Evolutionary conservation across 2,329 filamentous ascomycete species (phyloP).

Genomic region (Claviceps sp.): DNA sequence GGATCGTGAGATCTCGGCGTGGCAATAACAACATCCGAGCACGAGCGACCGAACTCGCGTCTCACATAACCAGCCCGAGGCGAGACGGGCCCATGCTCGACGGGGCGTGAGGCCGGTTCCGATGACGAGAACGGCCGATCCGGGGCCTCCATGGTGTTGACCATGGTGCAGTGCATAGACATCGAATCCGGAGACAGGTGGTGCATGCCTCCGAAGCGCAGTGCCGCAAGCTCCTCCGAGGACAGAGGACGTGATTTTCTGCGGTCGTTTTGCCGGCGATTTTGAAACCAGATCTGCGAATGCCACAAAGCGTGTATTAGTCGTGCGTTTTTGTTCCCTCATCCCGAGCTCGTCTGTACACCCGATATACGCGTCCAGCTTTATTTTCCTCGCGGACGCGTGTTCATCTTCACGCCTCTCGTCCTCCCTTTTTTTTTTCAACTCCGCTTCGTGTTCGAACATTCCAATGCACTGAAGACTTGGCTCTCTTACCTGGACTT

Average conservation of each 20-base stretch:
- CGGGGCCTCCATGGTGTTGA: constrained; percentile 9
- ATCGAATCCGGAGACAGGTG: constrained; percentile 34
- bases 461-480: background rate
- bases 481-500: constrained; percentile 65
- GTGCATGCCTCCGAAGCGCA: constrained; percentile 41
- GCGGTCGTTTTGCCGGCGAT: constrained; percentile 82
- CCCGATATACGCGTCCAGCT: background rate
- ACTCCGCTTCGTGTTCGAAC: background rate
- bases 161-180: constrained; percentile 15
- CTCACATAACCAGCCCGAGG: constrained; percentile 7
- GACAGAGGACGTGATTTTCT: constrained; percentile 76
- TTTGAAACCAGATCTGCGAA: constrained; percentile 89
- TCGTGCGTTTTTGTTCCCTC: background rate
- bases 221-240: constrained; percentile 57
- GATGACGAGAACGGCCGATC: constrained; percentile 16
- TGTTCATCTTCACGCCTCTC: background rate
- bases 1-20: constrained; percentile 11
- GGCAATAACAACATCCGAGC: constrained; percentile 12
- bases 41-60: constrained; percentile 3
- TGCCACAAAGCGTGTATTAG: background rate
- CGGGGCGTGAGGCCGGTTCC: constrained; percentile 14
- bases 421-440: background rate
- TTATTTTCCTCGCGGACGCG: background rate
- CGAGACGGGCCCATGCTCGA: constrained; percentile 13
- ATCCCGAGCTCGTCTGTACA: background rate